Conservation (phyloP, 257 asterid species). For the Solanum chmielewskii region DNA sequence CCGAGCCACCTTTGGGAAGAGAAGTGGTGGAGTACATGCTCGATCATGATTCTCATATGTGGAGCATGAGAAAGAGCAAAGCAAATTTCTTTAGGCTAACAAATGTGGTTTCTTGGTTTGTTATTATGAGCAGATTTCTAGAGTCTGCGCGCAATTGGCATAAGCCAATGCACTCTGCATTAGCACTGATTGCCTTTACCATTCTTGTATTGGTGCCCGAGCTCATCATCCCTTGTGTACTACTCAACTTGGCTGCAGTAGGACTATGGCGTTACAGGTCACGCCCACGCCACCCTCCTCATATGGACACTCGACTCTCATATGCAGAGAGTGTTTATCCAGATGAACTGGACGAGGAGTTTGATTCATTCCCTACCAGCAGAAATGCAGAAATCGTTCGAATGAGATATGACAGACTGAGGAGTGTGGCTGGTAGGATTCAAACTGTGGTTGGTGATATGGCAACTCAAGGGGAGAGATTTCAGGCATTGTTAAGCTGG, state of each 20-base stretch:
- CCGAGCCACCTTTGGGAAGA: slow-evolving; percentile 76
- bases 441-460: slow-evolving; percentile 83
- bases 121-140: slow-evolving; percentile 33
- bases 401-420: slow-evolving; percentile 66
- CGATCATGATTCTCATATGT: slow-evolving; percentile 82
- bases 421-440: slow-evolving; percentile 81
- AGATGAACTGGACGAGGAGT: slow-evolving; percentile 79
- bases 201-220: slow-evolving; percentile 51
- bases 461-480: slow-evolving; percentile 86
- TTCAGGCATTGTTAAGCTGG: slow-evolving; percentile 84
- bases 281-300: slow-evolving; percentile 78
- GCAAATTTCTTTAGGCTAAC: slow-evolving; percentile 82
- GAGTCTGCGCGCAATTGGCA: slow-evolving; percentile 51
- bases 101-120: slow-evolving; percentile 48
- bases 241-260: slow-evolving; percentile 37
- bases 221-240: slow-evolving; percentile 53
- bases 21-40: slow-evolving; percentile 92
- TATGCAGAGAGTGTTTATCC: slow-evolving; percentile 59
- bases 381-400: slow-evolving; percentile 49
- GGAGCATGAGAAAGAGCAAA: slow-evolving; percentile 98
- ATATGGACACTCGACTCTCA: slow-evolving; percentile 70
- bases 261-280: slow-evolving; percentile 64
- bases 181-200: slow-evolving; percentile 25
- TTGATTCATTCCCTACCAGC: slow-evolving; percentile 68
- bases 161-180: slow-evolving; percentile 47